Evolutionary conservation across 371 early-diverging fungal genomes (phyloP).

Genomic region (Rhizopus sp.): DNA sequence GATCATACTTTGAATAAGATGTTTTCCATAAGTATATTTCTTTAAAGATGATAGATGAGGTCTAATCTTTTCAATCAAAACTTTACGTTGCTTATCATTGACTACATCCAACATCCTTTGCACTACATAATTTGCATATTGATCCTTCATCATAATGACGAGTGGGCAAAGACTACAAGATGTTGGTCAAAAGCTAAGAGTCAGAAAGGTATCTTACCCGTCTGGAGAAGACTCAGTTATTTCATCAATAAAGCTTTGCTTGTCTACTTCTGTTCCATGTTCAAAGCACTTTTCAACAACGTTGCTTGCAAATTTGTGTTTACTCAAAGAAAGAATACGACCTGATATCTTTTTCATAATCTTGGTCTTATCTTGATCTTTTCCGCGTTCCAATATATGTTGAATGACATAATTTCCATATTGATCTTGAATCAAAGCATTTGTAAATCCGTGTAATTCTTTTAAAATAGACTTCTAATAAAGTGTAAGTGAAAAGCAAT

Average conservation of each 20-base stretch:
- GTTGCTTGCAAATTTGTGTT: too few species aligned
- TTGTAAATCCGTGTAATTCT: slow-evolving; percentile 89
- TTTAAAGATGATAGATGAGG: slow-evolving; percentile 86
- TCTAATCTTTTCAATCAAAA: slow-evolving; percentile 81
- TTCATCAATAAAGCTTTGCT: too few species aligned
- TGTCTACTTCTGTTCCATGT: too few species aligned
- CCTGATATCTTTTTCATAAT: slow-evolving; percentile 91
- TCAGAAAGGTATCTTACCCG: too few species aligned
- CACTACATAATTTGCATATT: slow-evolving; percentile 99
- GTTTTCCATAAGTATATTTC: slow-evolving; percentile 97
- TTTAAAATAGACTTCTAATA: slow-evolving; percentile 79
- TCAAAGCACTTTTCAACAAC: too few species aligned
- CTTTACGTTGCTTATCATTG: slow-evolving; percentile 82
- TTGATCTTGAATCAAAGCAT: slow-evolving; percentile 66
- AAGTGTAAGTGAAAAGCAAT: slow-evolving; percentile 91
- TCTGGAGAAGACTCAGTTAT: too few species aligned
- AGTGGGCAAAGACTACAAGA: slow-evolving; percentile 46
- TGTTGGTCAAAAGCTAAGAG: too few species aligned
- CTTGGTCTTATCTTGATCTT: slow-evolving; percentile 77
- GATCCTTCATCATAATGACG: slow-evolving; percentile 97
- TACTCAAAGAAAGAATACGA: slow-evolving; percentile 83
- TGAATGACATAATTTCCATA: slow-evolving; percentile 92
- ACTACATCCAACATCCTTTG: slow-evolving; percentile 99
- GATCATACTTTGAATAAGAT: slow-evolving; percentile 74
- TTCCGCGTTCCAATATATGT: slow-evolving; percentile 96